phyloP scores from a whole-genome alignment of 768 basidiomycete species.

The Daedaleopsis nitida region DNA sequence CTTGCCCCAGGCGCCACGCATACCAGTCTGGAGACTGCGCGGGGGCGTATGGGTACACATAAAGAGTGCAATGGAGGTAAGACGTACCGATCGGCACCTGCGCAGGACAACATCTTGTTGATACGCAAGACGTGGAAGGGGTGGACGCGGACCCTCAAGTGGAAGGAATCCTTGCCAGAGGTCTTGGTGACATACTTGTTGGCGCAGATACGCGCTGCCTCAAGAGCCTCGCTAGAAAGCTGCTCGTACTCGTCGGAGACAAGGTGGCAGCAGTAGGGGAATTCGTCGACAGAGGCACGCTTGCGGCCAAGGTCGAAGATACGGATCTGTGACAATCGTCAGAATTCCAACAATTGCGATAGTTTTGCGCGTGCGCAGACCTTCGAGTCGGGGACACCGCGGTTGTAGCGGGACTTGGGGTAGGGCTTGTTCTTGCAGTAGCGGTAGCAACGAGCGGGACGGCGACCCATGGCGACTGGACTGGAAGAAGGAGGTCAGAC shows the following conservation, averaged over 20 bases:
- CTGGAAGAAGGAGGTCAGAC: conserved; percentile 4
- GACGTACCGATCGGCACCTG: conserved; percentile 92
- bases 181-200: conserved; percentile 99
- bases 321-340: conserved; percentile 68
- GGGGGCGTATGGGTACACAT: neutral
- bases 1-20: conserved; percentile 99
- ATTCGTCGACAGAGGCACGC: conserved; percentile 95
- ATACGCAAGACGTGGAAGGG: conserved; percentile 99
- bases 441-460: conserved; percentile 96
- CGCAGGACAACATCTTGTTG: conserved; percentile 99
- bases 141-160: conserved; percentile 94
- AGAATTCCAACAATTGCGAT: neutral
- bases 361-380: conserved; percentile 39
- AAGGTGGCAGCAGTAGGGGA: conserved; percentile 95
- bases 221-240: conserved; percentile 91
- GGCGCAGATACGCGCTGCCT: conserved; percentile 98
- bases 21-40: conserved; percentile 87
- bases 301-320: conserved; percentile 97
- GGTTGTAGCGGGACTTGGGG: conserved; percentile 94
- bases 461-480: conserved; percentile 82
- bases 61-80: neutral
- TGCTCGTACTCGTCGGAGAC: conserved; percentile 99
- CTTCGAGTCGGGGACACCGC: conserved; percentile 97
- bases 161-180: conserved; percentile 98
- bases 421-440: conserved; percentile 99